phyloP scores from a whole-genome alignment of 1,284 basidiomycete species.

The Ganoderma meredithae region DNA sequence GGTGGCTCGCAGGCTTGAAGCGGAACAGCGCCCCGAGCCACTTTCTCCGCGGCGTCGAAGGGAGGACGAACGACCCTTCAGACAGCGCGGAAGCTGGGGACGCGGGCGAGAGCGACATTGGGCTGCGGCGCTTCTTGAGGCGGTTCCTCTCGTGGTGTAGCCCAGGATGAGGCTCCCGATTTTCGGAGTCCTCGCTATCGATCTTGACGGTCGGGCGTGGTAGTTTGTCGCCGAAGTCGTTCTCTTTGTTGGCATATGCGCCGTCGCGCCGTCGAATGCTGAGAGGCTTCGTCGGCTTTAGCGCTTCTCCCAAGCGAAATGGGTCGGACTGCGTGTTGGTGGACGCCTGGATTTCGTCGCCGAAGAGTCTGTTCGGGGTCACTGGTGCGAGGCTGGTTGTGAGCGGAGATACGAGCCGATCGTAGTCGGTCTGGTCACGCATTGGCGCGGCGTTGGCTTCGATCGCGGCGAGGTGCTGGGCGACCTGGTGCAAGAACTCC shows the following conservation, averaged over 20 bases:
- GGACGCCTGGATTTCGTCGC: constrained; percentile 23
- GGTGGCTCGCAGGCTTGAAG: constrained; percentile 77
- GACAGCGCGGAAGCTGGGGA: constrained; percentile 55
- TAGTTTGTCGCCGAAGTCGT: constrained; percentile 23
- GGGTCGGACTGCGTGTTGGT: constrained; percentile 22
- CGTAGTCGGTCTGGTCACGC: constrained; percentile 20
- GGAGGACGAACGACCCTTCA: constrained; percentile 49
- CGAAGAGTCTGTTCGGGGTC: constrained; percentile 29
- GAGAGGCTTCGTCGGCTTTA: constrained; percentile 37
- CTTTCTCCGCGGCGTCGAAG: constrained; percentile 68
- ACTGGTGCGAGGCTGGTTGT: constrained; percentile 21
- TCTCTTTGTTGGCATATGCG: constrained; percentile 42
- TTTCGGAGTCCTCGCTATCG: constrained; percentile 33
- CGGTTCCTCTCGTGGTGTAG: constrained; percentile 51
- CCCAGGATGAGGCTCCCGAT: constrained; percentile 61
- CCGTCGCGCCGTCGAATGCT: constrained; percentile 40
- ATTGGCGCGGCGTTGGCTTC: constrained; percentile 48
- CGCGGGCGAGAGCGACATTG: constrained; percentile 41
- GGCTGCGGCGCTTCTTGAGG: constrained; percentile 50
- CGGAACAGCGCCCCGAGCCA: constrained; percentile 94
- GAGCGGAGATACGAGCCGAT: constrained; percentile 29
- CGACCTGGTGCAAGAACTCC: constrained; percentile 83
- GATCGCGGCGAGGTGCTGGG: constrained; percentile 80
- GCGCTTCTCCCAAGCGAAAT: constrained; percentile 26
- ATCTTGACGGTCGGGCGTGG: constrained; percentile 39